Evolutionary conservation across 495 filamentous ascomycete genomes (phyloP), one percentile per base, ranked within the genome.

Genomic region (Oidiodendron maius): DNA sequence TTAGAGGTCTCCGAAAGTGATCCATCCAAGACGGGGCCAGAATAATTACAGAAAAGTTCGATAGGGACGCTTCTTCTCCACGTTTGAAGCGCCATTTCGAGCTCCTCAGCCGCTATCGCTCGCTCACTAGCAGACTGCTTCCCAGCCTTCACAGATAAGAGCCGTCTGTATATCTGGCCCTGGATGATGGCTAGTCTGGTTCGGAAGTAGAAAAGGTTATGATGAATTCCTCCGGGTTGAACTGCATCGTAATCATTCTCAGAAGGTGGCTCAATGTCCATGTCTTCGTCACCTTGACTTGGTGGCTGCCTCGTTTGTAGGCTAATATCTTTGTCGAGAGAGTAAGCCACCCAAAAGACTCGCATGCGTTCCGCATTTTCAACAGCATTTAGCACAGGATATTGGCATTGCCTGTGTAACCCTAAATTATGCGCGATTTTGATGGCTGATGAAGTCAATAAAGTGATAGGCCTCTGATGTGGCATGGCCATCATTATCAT

Each of bases 311-410:
- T 39, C 36, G 5, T 39, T 39, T 39, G 36, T 39, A 39, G 36
- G 36, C 36, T 39, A 49, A 96, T 79, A 60, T 96, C 91, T 70
- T 93, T 95, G 61, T 97, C 91, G 22, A 95, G 68, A 65, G 93
- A 78, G 61, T 97, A 97, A 12, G 86, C 89, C 58, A 97, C 95
- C 91, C 91, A 97, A 57, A 96, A 97, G 4, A 96, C 90, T 50
- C 91, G 72, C 68, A 94, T 95, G 26, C 91, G 78, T 64, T 97
- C 91, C 63, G 96, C 91, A 35, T 88, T 82, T 61, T 97, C 91
- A 22, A 87, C 81, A 15, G 81, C 78, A 57, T 89, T 93, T 39
- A 97, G 70, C 50, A 89, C 88, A 64, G 96, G 95, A 2, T 82
- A 82, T 15, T 84, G 87, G 15, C 88, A 89, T 45, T 84, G 77